phyloP scores from a whole-genome alignment of 805 yeast genomes.

The Yarrowia sp. region DNA sequence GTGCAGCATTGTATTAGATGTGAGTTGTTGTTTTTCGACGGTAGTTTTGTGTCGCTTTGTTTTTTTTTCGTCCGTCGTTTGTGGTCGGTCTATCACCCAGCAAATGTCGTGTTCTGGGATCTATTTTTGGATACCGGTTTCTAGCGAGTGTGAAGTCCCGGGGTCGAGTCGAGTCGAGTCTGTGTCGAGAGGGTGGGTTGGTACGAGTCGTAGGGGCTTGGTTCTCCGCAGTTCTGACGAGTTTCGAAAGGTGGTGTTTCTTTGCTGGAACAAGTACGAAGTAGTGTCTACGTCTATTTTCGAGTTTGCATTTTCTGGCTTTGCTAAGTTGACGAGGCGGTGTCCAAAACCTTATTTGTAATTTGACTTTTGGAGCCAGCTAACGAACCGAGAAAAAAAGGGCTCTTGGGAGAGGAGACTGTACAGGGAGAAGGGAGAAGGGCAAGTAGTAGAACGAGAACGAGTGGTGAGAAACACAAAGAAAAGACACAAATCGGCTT shows the following conservation, averaged over 20 bases:
- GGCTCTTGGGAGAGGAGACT: neutral
- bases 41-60: neutral
- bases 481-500: too few species aligned
- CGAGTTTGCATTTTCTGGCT: slow-evolving; percentile 16
- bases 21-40: neutral
- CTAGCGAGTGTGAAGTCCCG: slow-evolving; percentile 6
- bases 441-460: neutral
- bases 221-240: neutral
- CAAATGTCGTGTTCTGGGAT: neutral
- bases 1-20: slow-evolving; percentile 21
- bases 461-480: too few species aligned
- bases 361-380: neutral
- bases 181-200: neutral
- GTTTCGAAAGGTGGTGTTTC: neutral
- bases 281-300: slow-evolving; percentile 5
- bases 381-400: neutral
- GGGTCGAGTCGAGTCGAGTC: neutral
- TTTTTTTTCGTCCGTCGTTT: neutral
- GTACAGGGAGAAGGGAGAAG: too few species aligned
- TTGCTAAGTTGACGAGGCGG: slow-evolving; percentile 21
- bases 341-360: neutral
- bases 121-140: neutral
- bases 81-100: neutral
- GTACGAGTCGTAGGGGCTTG: neutral
- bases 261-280: neutral